Evolutionary conservation across 306 rosid genomes (phyloP).

Genomic region (Alnus rubra): DNA sequence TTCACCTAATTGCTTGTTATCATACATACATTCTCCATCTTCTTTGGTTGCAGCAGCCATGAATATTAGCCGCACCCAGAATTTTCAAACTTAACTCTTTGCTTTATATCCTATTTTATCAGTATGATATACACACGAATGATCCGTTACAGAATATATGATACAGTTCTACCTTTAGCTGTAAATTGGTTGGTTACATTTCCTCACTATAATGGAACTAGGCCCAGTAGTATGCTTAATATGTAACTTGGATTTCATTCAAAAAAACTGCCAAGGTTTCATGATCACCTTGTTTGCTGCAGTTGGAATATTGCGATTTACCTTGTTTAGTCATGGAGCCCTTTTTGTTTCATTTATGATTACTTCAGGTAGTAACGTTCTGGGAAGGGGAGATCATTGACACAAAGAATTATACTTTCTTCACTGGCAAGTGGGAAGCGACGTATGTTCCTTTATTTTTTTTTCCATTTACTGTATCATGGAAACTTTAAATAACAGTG

Average conservation of each 20-base stretch:
- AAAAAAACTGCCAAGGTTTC: background rate
- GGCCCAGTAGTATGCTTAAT: background rate
- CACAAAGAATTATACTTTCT: conserved; percentile 87
- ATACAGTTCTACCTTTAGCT: background rate
- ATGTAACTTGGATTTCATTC: background rate
- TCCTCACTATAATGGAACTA: background rate
- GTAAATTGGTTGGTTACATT: background rate
- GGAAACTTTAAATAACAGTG: conserved; percentile 12
- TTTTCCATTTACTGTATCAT: conserved; percentile 10
- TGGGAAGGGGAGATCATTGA: conserved; percentile 99
- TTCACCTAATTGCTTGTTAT: background rate
- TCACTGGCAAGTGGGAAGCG: conserved; percentile 98
- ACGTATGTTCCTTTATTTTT: conserved; percentile 50
- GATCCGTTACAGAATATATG: background rate
- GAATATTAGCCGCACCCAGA: conserved; percentile 2
- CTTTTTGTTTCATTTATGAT: conserved; percentile 1
- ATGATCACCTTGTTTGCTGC: background rate
- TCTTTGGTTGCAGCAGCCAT: conserved; percentile 19
- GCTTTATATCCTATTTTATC: background rate
- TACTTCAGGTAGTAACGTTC: conserved; percentile 84
- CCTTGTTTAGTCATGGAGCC: background rate
- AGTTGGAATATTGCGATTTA: background rate
- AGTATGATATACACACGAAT: conserved; percentile 1
- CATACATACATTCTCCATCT: conserved; percentile 8
- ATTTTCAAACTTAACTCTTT: conserved; percentile 7